Conservation (phyloP, 345 rosid species). For the Dimocarpus longan region DNA sequence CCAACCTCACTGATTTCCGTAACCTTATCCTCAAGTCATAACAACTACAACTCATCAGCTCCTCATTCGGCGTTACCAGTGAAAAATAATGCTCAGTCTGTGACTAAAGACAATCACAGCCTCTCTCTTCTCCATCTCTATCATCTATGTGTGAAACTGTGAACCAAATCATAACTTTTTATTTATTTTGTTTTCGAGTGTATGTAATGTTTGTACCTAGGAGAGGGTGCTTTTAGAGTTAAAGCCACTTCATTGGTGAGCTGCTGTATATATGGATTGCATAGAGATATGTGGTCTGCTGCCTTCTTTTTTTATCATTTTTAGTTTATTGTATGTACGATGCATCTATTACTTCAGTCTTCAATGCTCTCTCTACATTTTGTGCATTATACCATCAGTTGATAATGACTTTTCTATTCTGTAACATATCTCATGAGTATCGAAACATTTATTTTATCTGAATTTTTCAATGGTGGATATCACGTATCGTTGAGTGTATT, state of each 20-base stretch:
- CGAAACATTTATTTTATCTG: too few relatives aligned
- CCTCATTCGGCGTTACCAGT: constrained; percentile 23
- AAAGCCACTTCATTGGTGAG: constrained; percentile 20
- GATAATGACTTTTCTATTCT: too few relatives aligned
- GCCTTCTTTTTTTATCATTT: too few relatives aligned
- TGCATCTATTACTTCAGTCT: too few relatives aligned
- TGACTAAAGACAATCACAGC: background rate
- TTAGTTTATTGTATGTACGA: too few relatives aligned
- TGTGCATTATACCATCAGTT: too few relatives aligned
- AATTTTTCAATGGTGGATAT: too few relatives aligned
- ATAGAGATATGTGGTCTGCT: constrained; percentile 18
- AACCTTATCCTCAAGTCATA: constrained; percentile 48
- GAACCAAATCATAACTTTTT: background rate
- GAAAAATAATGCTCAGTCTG: background rate
- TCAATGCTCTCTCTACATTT: too few relatives aligned
- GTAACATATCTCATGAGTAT: too few relatives aligned
- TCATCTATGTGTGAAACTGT: background rate
- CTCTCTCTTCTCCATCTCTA: background rate
- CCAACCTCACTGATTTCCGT: constrained; percentile 44
- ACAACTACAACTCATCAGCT: constrained; percentile 9
- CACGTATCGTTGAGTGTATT: too few relatives aligned
- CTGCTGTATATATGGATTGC: background rate
- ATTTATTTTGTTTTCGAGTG: background rate
- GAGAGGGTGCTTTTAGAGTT: constrained; percentile 22
- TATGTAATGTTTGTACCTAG: constrained; percentile 18